These are phyloP conservation scores for Onygena corvina DNA, from an alignment of 2,329 filamentous ascomycete species.

Conservation along the genomic window DNA sequence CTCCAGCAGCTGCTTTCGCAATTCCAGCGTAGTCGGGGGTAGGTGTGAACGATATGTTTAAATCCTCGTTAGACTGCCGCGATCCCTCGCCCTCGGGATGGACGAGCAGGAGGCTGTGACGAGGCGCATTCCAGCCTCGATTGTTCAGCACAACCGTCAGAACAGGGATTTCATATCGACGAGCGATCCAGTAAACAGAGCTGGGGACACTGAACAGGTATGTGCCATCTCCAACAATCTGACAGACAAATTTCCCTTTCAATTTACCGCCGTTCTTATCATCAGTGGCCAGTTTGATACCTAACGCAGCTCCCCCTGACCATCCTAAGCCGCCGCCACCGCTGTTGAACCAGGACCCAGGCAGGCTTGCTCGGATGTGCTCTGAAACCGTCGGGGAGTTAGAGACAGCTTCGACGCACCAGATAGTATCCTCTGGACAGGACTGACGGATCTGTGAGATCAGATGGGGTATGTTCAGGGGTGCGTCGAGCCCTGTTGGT, in stretches of 20 bases:
- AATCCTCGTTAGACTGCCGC: conserved; percentile 49
- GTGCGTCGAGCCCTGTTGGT: conserved; percentile 48
- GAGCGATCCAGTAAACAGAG: conserved; percentile 56
- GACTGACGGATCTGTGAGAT: conserved; percentile 44
- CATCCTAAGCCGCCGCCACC: conserved; percentile 70
- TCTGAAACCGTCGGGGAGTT: conserved; percentile 56
- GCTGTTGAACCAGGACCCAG: conserved; percentile 69
- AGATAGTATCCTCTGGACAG: conserved; percentile 56
- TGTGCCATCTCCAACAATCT: conserved; percentile 57
- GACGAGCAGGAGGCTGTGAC: conserved; percentile 49
- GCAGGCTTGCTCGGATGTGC: conserved; percentile 54
- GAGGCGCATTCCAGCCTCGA: conserved; percentile 58
- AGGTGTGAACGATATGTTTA: conserved; percentile 56
- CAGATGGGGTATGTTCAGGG: conserved; percentile 49
- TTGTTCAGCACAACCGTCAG: conserved; percentile 59
- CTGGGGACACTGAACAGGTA: conserved; percentile 55
- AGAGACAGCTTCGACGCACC: conserved; percentile 66
- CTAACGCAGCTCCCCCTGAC: conserved; percentile 63
- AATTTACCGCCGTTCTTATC: conserved; percentile 37
- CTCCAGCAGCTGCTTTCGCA: conserved; percentile 53
- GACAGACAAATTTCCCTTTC: conserved; percentile 46
- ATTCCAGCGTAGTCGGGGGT: conserved; percentile 57
- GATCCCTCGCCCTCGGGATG: conserved; percentile 53
- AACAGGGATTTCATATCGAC: conserved; percentile 53
- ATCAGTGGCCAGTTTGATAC: conserved; percentile 60